phyloP scores from a whole-genome alignment of 2,329 filamentous ascomycete genomes.

The Dactylellina sp. region DNA sequence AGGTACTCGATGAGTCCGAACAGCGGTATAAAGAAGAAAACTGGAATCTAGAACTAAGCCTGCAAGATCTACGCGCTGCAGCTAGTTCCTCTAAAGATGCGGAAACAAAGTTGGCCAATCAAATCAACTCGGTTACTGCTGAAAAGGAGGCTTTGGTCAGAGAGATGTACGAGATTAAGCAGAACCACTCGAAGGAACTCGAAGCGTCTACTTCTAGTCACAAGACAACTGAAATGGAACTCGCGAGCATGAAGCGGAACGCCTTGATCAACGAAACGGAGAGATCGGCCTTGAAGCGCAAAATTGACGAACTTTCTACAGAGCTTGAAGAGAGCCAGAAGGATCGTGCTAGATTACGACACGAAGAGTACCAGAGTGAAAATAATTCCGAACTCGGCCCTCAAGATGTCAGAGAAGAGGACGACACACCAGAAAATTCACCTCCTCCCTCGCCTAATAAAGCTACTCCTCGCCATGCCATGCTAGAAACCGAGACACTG shows the following conservation, averaged over 20 bases:
- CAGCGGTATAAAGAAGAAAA: slow-evolving; percentile 98
- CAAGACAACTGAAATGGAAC: slow-evolving; percentile 75
- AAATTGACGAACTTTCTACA: slow-evolving; percentile 82
- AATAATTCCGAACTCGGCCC: slow-evolving; percentile 73
- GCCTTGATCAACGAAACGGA: slow-evolving; percentile 83
- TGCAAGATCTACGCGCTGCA: slow-evolving; percentile 81
- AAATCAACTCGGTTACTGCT: slow-evolving; percentile 74
- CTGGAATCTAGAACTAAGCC: slow-evolving; percentile 93
- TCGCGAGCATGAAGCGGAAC: slow-evolving; percentile 84
- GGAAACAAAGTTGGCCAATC: slow-evolving; percentile 82
- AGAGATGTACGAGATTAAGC: slow-evolving; percentile 89
- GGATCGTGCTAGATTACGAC: slow-evolving; percentile 72
- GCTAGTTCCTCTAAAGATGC: slow-evolving; percentile 82
- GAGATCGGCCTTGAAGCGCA: slow-evolving; percentile 79
- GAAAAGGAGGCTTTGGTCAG: slow-evolving; percentile 84
- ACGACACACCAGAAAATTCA: slow-evolving; percentile 85
- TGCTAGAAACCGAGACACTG: slow-evolving; percentile 94
- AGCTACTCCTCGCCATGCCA: slow-evolving; percentile 86
- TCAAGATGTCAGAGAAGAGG: slow-evolving; percentile 69
- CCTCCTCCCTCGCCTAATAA: slow-evolving; percentile 92
- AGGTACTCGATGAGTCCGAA: slow-evolving; percentile 89
- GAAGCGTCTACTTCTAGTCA: slow-evolving; percentile 80
- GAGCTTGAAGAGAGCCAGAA: slow-evolving; percentile 60
- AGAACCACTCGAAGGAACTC: slow-evolving; percentile 83
- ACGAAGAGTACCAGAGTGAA: slow-evolving; percentile 74